Base-by-base conservation (phyloP, 805 yeast genomes). In the Starmerella geochares region DNA sequence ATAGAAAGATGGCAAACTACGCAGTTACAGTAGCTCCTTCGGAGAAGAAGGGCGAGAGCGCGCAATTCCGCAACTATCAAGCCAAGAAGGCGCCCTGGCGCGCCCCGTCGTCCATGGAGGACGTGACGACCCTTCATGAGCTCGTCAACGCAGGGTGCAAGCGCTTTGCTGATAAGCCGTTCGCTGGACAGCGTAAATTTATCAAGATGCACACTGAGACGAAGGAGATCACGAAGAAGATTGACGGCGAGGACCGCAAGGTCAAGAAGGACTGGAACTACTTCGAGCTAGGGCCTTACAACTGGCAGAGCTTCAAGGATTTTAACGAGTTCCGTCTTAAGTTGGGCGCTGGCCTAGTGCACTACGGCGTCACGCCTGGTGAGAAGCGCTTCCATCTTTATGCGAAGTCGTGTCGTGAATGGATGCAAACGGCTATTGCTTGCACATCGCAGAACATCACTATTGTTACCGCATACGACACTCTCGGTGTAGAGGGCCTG, bases 351-450 rank as follows among this genome's bases (percentile, higher is more conserved):
- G 98, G 96, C 54, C 73, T 92, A 51, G 72, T 77, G 46, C 72
- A 78, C 58, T 64, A 83, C 37, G 98, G 97, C 11, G 58, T 92
- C 53, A 60, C 68, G 55, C 86, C 94, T 17, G 74, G 75, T 56
- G 68, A 67, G 28, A 81, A 80, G 57, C 78, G 76, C 58, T 64
- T 90, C 59, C 96, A 87, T 66, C 75, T 90, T 48, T 92, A 81
- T 68, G 96, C 96, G 23, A 67, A 84, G 19, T 92, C 98, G 13
- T 83, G 94, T 14, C 81, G 78, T 50, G 79, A 78, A 62, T 90
- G 97, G 97, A 77, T 90, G 86, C 83, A 85, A 69, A 76, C 85
- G 28, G 90, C 79, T 56, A 66, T 86, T 52, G 95, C 88, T 14
- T 75, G 86, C 47, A 77, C 78, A 59, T 71, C 87, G 47, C 96